These are phyloP conservation scores for Centaurea solstitialis DNA, from an alignment of 129 eudicot genomes.

Conservation along the genomic window DNA sequence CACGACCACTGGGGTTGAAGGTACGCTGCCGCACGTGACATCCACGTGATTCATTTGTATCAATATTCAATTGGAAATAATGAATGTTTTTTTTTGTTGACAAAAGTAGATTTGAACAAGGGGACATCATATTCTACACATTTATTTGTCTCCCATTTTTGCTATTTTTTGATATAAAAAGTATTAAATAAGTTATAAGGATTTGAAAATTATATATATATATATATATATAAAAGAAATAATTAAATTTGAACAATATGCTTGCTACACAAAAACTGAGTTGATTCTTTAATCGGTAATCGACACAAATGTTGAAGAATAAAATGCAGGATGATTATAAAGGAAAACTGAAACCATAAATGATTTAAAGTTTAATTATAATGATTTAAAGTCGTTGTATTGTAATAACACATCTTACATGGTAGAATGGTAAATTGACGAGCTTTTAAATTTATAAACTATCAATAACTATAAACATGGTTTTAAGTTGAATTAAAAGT, in stretches of 20 bases:
- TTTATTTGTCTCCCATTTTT: constrained; percentile 5
- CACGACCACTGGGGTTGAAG: not conserved
- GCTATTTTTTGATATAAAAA: not conserved
- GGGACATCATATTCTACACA: not conserved
- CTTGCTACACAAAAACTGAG: not conserved
- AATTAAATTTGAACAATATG: not conserved
- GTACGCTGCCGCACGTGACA: constrained; percentile 6
- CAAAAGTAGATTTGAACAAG: not conserved
- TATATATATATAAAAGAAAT: not conserved
- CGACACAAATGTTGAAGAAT: not conserved
- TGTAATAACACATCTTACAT: no score
- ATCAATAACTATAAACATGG: not conserved
- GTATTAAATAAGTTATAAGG: not conserved
- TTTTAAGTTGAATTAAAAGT: not conserved
- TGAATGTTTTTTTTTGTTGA: not conserved
- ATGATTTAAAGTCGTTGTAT: not conserved
- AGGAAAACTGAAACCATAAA: not conserved
- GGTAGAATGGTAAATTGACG: not conserved
- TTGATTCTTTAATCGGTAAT: not conserved
- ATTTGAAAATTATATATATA: not conserved
- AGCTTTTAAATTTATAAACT: no score
- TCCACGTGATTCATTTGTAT: not conserved
- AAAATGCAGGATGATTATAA: not conserved
- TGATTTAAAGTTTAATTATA: no score
- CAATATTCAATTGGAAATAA: not conserved